phyloP scores from a whole-genome alignment of 1,139 yeast species.

The Eremothecium coryli region DNA sequence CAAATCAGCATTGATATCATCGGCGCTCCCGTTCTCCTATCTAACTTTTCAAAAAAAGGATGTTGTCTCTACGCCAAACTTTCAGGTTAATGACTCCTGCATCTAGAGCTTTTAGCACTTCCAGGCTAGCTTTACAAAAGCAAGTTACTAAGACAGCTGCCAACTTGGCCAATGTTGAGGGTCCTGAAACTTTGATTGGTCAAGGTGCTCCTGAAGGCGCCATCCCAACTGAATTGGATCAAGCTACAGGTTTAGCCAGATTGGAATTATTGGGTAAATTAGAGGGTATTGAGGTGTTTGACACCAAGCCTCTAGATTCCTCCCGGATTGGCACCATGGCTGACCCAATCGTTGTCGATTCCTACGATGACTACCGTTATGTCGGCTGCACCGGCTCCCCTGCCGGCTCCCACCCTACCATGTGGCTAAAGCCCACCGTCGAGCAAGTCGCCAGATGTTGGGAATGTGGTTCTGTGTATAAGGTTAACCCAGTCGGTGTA shows the following conservation, averaged over 20 bases:
- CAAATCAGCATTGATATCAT: too few relatives aligned
- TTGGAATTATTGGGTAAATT: conserved; percentile 86
- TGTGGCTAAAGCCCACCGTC: conserved; percentile 89
- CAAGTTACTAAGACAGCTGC: conserved; percentile 51
- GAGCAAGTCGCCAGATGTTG: conserved; percentile 90
- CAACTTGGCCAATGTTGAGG: conserved; percentile 67
- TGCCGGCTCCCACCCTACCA: conserved; percentile 80
- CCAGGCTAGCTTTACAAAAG: conserved; percentile 23
- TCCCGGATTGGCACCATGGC: conserved; percentile 82
- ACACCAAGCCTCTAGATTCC: conserved; percentile 77
- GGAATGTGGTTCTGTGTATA: conserved; percentile 97
- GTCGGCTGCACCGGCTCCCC: conserved; percentile 98
- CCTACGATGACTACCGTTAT: conserved; percentile 87
- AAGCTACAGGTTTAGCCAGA: conserved; percentile 98
- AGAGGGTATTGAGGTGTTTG: conserved; percentile 95
- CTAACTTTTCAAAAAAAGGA: too few relatives aligned
- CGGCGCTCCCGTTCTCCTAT: too few relatives aligned
- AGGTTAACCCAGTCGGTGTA: conserved; percentile 81
- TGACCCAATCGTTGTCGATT: conserved; percentile 83
- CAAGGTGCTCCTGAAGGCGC: conserved; percentile 78
- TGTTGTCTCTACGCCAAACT: conserved; percentile 24
- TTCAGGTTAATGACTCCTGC: conserved; percentile 22
- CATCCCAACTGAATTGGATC: conserved; percentile 89
- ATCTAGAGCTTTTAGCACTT: conserved; percentile 24
- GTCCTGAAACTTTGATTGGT: conserved; percentile 76